Percentiles rank a stretch among this genome's conserved stretches.
Evolutionary conservation across 2,329 filamentous ascomycete genomes (phyloP).

Genomic region (Colletotrichum cordylinicola): DNA sequence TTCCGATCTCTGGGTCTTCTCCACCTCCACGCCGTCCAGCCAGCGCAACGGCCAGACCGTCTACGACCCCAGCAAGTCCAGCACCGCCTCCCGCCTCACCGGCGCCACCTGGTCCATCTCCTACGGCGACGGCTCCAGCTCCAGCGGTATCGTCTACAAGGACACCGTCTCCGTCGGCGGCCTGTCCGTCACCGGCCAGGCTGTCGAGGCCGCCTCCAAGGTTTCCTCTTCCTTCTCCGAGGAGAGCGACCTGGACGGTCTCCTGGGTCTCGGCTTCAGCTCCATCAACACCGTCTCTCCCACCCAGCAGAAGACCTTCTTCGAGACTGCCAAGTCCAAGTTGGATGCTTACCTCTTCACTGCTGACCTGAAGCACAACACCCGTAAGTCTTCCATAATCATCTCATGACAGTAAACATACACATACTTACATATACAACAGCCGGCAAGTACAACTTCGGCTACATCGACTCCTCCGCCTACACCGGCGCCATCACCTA

Average conservation of each 20-base stretch:
- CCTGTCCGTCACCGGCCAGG: conserved; percentile 31
- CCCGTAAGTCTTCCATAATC: neutral
- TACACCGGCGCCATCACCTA: conserved; percentile 66
- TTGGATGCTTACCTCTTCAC: conserved; percentile 19
- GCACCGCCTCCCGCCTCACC: conserved; percentile 29
- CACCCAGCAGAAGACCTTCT: conserved; percentile 36
- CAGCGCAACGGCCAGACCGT: conserved; percentile 30
- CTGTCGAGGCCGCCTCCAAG: conserved; percentile 32
- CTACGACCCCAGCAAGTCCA: conserved; percentile 34
- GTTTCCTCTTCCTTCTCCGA: conserved; percentile 30
- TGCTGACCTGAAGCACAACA: conserved; percentile 22
- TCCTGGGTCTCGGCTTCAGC: conserved; percentile 72
- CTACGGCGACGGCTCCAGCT: conserved; percentile 37
- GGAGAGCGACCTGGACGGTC: conserved; percentile 53
- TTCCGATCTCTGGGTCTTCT: conserved; percentile 45
- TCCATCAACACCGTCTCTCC: conserved; percentile 35
- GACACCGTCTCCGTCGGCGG: conserved; percentile 35
- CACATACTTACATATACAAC: conserved; percentile 27
- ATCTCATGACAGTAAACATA: neutral
- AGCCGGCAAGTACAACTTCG: conserved; percentile 41
- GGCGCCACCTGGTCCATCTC: conserved; percentile 35
- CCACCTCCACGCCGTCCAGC: conserved; percentile 28
- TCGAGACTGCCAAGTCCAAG: conserved; percentile 22
- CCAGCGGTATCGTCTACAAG: conserved; percentile 35
- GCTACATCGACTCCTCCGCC: conserved; percentile 58